A percentile compares a stretch with the other conserved stretches of the same genome.
Conservation (phyloP, 2,329 filamentous ascomycete genomes). For the Colletotrichum aenigma region DNA sequence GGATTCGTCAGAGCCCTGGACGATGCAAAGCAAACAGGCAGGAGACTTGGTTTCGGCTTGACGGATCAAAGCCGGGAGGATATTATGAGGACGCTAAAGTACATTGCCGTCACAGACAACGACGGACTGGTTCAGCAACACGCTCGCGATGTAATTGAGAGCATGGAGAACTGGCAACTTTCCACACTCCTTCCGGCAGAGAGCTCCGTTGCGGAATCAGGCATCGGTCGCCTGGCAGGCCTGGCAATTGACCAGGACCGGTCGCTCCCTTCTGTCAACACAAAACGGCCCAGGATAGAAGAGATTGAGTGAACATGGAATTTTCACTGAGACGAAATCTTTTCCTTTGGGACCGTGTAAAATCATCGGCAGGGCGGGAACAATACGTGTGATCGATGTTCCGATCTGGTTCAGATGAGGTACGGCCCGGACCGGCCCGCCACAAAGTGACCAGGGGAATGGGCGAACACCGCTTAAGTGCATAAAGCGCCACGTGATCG, state of each 20-base stretch:
- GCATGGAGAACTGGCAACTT: conserved; percentile 66
- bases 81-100: conserved; percentile 65
- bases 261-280: background rate
- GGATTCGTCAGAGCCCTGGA: conserved; percentile 66
- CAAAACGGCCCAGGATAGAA: conserved; percentile 52
- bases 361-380: background rate
- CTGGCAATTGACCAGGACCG: conserved; percentile 7
- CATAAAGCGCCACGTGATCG: background rate
- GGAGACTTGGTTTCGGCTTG: conserved; percentile 56
- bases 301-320: conserved; percentile 57
- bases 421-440: background rate
- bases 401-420: background rate
- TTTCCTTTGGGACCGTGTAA: background rate
- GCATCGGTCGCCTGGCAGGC: conserved; percentile 9
- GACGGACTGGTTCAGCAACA: conserved; percentile 73
- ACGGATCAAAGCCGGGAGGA: conserved; percentile 62
- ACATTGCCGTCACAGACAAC: conserved; percentile 68
- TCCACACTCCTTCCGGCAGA: conserved; percentile 47
- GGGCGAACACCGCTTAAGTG: background rate
- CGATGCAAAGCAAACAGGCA: conserved; percentile 49
- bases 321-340: background rate
- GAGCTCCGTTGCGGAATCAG: background rate
- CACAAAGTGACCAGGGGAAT: background rate
- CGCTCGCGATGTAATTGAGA: conserved; percentile 70
- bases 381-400: background rate